Evolutionary conservation across 306 rosid species (phyloP).

Genomic region (Trichosanthes truncata): DNA sequence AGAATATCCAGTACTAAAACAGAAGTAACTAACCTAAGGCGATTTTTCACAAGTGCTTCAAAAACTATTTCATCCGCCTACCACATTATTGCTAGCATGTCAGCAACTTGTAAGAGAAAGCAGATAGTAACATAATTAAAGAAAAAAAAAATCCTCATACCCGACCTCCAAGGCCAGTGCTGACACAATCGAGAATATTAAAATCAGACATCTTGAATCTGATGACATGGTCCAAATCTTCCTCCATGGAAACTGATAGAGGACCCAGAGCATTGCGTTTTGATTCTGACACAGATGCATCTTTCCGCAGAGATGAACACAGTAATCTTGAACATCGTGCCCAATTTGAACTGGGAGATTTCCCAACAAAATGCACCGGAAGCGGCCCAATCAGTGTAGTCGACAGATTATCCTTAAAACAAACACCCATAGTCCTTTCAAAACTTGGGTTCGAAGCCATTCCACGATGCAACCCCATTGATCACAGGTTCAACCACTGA

Average conservation of each 20-base stretch:
- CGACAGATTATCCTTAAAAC: slow-evolving; percentile 40
- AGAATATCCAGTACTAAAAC: slow-evolving; percentile 13
- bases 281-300: slow-evolving; percentile 35
- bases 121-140: not conserved
- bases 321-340: slow-evolving; percentile 24
- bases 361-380: slow-evolving; percentile 32
- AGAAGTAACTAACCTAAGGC: slow-evolving; percentile 52
- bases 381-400: slow-evolving; percentile 41
- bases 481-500: slow-evolving; percentile 23
- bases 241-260: slow-evolving; percentile 42
- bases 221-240: slow-evolving; percentile 69
- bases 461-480: slow-evolving; percentile 50
- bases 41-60: slow-evolving; percentile 60
- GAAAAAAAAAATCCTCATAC: slow-evolving; percentile 36
- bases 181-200: slow-evolving; percentile 45
- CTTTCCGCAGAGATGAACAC: slow-evolving; percentile 38
- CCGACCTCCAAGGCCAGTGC: slow-evolving; percentile 94
- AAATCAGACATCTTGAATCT: slow-evolving; percentile 79
- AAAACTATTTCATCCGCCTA: slow-evolving; percentile 78
- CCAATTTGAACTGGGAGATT: slow-evolving; percentile 13
- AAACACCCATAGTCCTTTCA: slow-evolving; percentile 32
- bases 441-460: slow-evolving; percentile 35
- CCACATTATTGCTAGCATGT: slow-evolving; percentile 22
- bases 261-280: slow-evolving; percentile 25
- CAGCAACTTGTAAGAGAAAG: slow-evolving; percentile 6